These are phyloP conservation scores for Cyclotella kingstonii DNA, from an alignment of 108 stramenopile genomes.

Conservation along the genomic window DNA sequence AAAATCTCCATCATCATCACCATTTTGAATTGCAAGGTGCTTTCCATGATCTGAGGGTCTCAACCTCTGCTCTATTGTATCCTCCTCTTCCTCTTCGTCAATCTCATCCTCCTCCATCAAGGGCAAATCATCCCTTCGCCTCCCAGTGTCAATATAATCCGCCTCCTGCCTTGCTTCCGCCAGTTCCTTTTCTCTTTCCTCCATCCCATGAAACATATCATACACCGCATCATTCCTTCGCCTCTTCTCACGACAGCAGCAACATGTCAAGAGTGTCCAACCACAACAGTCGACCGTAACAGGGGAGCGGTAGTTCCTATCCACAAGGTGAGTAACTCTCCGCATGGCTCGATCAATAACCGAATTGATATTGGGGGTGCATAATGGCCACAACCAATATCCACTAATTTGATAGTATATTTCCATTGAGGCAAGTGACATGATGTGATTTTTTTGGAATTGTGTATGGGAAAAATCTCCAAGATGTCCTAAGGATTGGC, in stretches of 20 bases:
- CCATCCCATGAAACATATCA: slow-evolving; percentile 27
- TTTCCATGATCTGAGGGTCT: no score
- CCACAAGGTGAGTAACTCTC: slow-evolving; percentile 27
- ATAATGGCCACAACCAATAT: slow-evolving; percentile 37
- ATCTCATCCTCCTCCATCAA: slow-evolving; percentile 29
- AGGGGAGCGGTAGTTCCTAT: slow-evolving; percentile 39
- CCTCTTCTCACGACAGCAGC: slow-evolving; percentile 20
- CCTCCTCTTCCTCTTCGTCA: no score
- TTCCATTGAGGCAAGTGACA: slow-evolving; percentile 33
- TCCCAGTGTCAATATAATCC: slow-evolving; percentile 21
- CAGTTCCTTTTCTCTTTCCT: slow-evolving; percentile 17
- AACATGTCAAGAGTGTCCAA: slow-evolving; percentile 28
- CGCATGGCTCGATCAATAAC: slow-evolving; percentile 36
- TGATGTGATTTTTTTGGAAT: slow-evolving; percentile 37
- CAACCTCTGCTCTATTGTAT: no score
- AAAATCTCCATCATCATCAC: background rate
- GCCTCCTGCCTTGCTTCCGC: slow-evolving; percentile 21
- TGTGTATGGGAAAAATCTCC: slow-evolving; percentile 39
- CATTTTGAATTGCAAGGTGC: no score
- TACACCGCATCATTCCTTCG: slow-evolving; percentile 15
- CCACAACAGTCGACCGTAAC: slow-evolving; percentile 36
- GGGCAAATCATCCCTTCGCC: slow-evolving; percentile 4
- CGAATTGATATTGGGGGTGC: slow-evolving; percentile 25
- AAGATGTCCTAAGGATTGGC: slow-evolving; percentile 37
- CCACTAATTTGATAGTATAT: slow-evolving; percentile 42